These are phyloP conservation scores for Nephelium lappaceum DNA, from an alignment of 345 rosid species.

Conservation along the genomic window DNA sequence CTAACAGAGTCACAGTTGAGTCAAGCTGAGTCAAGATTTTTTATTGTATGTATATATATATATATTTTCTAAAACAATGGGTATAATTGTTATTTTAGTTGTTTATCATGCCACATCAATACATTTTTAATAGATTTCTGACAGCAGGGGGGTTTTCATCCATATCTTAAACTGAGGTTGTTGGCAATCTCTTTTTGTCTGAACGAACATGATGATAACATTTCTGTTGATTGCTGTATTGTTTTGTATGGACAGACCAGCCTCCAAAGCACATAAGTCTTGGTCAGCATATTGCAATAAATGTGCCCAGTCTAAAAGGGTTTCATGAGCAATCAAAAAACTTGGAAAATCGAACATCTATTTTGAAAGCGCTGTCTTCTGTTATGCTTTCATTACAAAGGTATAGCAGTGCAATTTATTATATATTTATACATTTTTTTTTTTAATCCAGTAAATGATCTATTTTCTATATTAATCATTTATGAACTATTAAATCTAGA, in stretches of 20 bases:
- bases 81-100: no score
- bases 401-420: conserved; percentile 35
- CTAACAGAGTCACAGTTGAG: no score
- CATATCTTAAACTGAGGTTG: no score
- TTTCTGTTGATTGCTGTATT: conserved; percentile 16
- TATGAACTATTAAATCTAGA: background rate
- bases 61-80: no score
- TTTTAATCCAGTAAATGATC: background rate
- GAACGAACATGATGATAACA: background rate
- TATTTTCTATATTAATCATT: background rate
- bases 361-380: conserved; percentile 71
- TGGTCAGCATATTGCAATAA: conserved; percentile 61
- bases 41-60: no score
- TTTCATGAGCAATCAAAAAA: conserved; percentile 52
- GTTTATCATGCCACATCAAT: no score
- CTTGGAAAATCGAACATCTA: conserved; percentile 51
- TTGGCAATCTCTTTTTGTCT: no score
- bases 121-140: no score
- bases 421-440: background rate
- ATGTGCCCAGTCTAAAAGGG: conserved; percentile 68
- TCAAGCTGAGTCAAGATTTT: no score
- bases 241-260: conserved; percentile 57
- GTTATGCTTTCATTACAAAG: conserved; percentile 79
- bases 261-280: conserved; percentile 67
- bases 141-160: no score